Conservation (phyloP, 2,329 filamentous ascomycete genomes). For the Trichoderma sp. region DNA sequence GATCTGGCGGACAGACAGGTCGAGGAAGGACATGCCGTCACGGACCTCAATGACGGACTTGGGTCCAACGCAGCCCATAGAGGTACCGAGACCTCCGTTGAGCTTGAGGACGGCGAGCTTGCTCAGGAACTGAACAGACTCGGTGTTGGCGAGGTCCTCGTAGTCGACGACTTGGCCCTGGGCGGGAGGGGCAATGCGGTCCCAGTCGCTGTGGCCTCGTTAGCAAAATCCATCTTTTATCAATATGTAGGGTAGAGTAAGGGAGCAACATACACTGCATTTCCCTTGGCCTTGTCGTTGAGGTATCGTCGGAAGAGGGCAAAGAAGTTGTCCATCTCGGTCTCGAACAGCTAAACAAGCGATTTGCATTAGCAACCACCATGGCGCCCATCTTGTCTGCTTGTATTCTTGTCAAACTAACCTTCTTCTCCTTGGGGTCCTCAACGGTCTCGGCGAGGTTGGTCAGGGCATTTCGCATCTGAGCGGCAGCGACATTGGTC, state of each 20-base stretch:
- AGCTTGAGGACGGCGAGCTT: conserved; percentile 99
- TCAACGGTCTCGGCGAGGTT: conserved; percentile 86
- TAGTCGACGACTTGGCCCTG: conserved; percentile 95
- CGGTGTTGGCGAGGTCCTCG: conserved; percentile 82
- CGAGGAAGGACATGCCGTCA: conserved; percentile 99
- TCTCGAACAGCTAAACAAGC: conserved; percentile 78
- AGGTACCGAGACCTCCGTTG: conserved; percentile 98
- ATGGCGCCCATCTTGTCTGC: neutral
- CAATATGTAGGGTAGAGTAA: neutral
- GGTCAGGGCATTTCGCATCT: conserved; percentile 98
- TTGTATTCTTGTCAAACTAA: conserved; percentile 45
- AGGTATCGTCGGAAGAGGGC: conserved; percentile 96
- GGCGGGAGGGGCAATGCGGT: conserved; percentile 91
- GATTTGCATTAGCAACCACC: conserved; percentile 20
- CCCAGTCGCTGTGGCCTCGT: conserved; percentile 74
- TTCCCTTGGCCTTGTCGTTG: conserved; percentile 99
- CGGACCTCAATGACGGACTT: conserved; percentile 99
- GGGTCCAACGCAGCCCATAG: conserved; percentile 98
- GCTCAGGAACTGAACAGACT: conserved; percentile 91
- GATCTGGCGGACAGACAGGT: conserved; percentile 97
- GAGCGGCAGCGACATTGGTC: conserved; percentile 94
- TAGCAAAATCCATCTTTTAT: neutral
- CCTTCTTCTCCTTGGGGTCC: conserved; percentile 83
- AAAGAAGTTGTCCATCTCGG: conserved; percentile 99
- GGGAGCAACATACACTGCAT: conserved; percentile 67